phyloP scores from a whole-genome alignment of 2,329 filamentous ascomycete species.

The Exophiala oligosperma region DNA sequence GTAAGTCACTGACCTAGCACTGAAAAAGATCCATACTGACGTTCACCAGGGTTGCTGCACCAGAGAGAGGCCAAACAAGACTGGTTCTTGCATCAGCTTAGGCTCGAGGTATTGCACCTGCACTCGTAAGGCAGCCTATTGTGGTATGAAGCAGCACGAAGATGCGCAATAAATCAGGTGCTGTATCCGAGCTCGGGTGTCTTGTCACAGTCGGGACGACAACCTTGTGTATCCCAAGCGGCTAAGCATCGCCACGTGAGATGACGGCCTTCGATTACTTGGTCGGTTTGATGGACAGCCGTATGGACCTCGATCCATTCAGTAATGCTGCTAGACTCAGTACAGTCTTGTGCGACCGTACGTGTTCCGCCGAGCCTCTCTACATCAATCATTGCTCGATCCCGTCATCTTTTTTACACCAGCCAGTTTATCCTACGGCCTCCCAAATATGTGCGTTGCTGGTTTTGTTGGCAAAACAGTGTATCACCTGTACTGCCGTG shows the following conservation, averaged over 20 bases:
- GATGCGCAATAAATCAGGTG: too few species aligned
- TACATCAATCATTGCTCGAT: not conserved
- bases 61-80: constrained; percentile 45
- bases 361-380: not conserved
- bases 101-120: not conserved
- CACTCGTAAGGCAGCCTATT: too few species aligned
- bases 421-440: not conserved
- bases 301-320: not conserved
- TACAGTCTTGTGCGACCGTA: not conserved
- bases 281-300: not conserved
- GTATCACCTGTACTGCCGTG: not conserved
- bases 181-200: too few species aligned
- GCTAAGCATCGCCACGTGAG: too few species aligned
- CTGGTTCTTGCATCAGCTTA: constrained; percentile 36
- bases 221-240: too few species aligned
- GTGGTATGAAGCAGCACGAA: too few species aligned
- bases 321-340: not conserved
- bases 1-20: constrained; percentile 31
- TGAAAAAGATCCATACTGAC: constrained; percentile 11
- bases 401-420: not conserved
- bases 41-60: constrained; percentile 41
- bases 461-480: not conserved
- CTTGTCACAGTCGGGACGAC: too few species aligned
- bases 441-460: not conserved
- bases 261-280: too few species aligned